phyloP scores from a whole-genome alignment of 257 asterid species.

The Capsicum chinense region DNA sequence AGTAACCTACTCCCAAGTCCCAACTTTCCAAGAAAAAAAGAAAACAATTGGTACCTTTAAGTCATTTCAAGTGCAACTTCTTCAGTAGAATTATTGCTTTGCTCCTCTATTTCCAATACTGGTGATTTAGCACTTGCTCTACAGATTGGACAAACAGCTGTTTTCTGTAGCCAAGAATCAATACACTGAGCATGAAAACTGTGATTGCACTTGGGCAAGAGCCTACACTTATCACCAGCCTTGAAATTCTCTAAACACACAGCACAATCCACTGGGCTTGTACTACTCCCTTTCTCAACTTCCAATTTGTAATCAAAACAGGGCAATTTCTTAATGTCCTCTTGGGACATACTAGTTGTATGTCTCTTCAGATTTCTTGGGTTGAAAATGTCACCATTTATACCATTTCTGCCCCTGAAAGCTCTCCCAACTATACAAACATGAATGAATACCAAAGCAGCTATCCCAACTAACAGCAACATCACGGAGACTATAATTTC shows the following conservation, averaged over 20 bases:
- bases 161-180: constrained; percentile 64
- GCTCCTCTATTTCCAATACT: constrained; percentile 22
- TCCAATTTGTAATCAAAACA: constrained; percentile 52
- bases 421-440: constrained; percentile 68
- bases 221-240: constrained; percentile 65
- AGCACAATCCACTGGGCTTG: constrained; percentile 48
- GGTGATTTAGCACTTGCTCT: constrained; percentile 46
- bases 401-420: constrained; percentile 33
- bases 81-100: constrained; percentile 35
- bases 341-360: constrained; percentile 47
- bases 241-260: constrained; percentile 65
- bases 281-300: constrained; percentile 31
- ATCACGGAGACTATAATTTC: constrained; percentile 53
- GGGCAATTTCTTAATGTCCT: constrained; percentile 61
- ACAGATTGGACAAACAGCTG: constrained; percentile 70
- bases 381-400: background rate
- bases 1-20: background rate
- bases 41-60: constrained; percentile 18
- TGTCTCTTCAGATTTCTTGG: constrained; percentile 26
- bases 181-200: constrained; percentile 65
- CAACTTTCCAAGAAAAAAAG: background rate
- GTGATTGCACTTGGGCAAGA: constrained; percentile 58
- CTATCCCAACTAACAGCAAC: constrained; percentile 49
- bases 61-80: constrained; percentile 39
- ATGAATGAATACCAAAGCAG: constrained; percentile 52